Conservation (phyloP, 345 rosid genomes). For the Geranium brycei region DNA sequence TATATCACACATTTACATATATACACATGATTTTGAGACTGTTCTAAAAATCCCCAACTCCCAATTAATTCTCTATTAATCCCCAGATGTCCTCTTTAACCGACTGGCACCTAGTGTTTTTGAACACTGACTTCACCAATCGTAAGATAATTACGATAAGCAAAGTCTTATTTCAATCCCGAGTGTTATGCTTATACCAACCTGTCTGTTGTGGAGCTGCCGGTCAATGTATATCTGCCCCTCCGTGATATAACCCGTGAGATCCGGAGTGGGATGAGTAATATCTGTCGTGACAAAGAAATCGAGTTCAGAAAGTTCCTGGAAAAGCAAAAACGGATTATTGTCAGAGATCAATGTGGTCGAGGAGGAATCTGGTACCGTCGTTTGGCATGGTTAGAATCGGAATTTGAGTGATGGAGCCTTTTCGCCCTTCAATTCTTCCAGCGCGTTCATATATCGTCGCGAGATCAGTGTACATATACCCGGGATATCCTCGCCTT, state of each 20-base stretch:
- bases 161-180: neutral
- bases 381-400: constrained; percentile 98
- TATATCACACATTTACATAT: too few relatives aligned
- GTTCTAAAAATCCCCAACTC: too few relatives aligned
- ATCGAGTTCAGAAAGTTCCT: neutral
- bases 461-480: constrained; percentile 99
- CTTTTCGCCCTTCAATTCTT: constrained; percentile 89
- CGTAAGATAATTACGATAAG: neutral
- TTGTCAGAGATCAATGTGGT: neutral
- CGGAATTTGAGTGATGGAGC: constrained; percentile 96
- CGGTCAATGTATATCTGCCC: constrained; percentile 84
- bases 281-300: constrained; percentile 43
- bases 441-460: constrained; percentile 98
- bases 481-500: constrained; percentile 99
- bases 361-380: constrained; percentile 28
- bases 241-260: constrained; percentile 96
- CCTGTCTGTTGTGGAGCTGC: constrained; percentile 84
- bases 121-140: too few relatives aligned
- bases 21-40: too few relatives aligned
- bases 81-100: too few relatives aligned
- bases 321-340: neutral
- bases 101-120: too few relatives aligned
- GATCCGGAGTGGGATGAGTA: constrained; percentile 98
- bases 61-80: too few relatives aligned
- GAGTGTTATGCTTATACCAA: constrained; percentile 7